A percentile compares a stretch with the other conserved stretches of the same genome.
Conservation (phyloP, 768 basidiomycete species). For the Xerocomus brunneocitrinus region DNA sequence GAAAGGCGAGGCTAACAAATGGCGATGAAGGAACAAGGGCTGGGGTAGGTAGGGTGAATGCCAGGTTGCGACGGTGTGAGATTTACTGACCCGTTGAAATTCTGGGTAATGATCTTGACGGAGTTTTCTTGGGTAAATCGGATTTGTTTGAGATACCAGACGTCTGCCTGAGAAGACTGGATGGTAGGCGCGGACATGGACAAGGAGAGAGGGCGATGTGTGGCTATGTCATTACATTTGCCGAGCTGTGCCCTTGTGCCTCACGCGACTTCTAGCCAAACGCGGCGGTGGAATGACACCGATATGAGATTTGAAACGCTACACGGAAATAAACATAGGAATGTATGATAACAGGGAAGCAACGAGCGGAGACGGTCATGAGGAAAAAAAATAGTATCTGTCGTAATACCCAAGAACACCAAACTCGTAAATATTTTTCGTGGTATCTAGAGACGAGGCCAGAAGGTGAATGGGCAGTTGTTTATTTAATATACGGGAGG, state of each 20-base stretch:
- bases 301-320: neutral
- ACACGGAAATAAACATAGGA: neutral
- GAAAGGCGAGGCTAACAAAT: slow-evolving; percentile 48
- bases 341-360: neutral
- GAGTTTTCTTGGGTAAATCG: slow-evolving; percentile 38
- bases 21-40: slow-evolving; percentile 89
- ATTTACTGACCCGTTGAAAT: slow-evolving; percentile 61
- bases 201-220: neutral
- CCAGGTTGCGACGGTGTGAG: too few species aligned
- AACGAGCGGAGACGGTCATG: neutral
- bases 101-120: slow-evolving; percentile 73
- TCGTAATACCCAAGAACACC: neutral
- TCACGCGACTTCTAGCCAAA: neutral
- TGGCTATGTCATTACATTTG: neutral
- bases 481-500: too few species aligned
- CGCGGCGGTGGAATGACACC: neutral
- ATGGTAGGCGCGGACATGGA: slow-evolving; percentile 14
- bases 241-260: neutral
- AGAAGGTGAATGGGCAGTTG: too few species aligned
- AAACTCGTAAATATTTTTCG: neutral
- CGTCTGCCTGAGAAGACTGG: slow-evolving; percentile 38
- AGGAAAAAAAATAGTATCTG: neutral
- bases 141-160: slow-evolving; percentile 77
- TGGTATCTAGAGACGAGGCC: neutral
- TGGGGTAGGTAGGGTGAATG: slow-evolving; percentile 24